phyloP scores from a whole-genome alignment of 225 moss, liverwort and hornwort species.

The Pseudisothecium myosuroides region DNA sequence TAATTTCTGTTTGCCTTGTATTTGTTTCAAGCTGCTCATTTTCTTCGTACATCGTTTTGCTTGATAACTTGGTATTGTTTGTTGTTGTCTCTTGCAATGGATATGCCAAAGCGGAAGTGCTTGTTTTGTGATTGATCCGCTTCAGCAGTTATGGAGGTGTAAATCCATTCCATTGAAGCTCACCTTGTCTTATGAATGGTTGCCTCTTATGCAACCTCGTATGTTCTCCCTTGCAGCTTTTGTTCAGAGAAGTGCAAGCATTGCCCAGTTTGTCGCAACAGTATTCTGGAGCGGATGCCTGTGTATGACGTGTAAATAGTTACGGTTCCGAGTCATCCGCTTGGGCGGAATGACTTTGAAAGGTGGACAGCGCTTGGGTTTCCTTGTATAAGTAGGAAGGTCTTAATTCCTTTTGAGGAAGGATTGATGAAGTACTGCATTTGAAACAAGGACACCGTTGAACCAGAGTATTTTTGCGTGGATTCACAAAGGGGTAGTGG shows the following conservation, averaged over 20 bases:
- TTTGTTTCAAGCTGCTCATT: not conserved
- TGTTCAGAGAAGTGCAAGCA: constrained; percentile 98
- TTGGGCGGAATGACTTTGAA: constrained; percentile 7
- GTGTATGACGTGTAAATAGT: constrained; percentile 85
- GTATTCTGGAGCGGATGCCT: constrained; percentile 78
- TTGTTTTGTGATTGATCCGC: not conserved
- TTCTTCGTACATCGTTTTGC: not conserved
- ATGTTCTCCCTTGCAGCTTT: constrained; percentile 36
- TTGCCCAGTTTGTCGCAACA: constrained; percentile 82
- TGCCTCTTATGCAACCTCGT: not conserved
- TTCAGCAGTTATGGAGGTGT: not conserved
- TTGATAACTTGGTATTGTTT: not conserved
- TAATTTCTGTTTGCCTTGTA: not conserved
- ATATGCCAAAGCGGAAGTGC: not conserved
- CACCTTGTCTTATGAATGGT: not conserved
- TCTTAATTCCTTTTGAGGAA: not conserved
- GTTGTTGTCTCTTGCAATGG: not conserved
- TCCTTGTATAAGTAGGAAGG: constrained; percentile 9
- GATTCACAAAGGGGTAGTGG: not conserved
- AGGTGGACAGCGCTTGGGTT: not conserved
- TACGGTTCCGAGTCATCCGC: not conserved
- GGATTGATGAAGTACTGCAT: not conserved
- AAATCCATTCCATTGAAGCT: not conserved
- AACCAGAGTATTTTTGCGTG: constrained; percentile 10
- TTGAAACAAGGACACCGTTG: not conserved